phyloP scores from a whole-genome alignment of 2,329 filamentous ascomycete genomes.

The Aspergillus spinulosporus region DNA sequence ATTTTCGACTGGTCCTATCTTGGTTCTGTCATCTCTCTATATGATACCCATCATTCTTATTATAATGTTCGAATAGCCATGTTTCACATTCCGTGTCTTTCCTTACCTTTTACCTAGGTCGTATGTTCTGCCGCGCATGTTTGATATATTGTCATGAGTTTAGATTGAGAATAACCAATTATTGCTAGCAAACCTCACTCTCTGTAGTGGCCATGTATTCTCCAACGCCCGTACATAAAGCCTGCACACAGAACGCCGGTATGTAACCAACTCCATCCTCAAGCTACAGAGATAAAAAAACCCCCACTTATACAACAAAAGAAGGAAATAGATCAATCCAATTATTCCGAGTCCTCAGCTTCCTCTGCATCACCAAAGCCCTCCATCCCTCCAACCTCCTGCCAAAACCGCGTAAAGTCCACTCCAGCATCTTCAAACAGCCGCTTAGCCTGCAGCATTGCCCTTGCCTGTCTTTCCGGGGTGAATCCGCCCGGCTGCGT shows the following conservation, averaged over 20 bases:
- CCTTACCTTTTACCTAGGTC: background rate
- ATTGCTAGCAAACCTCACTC: background rate
- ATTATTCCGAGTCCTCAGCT: slow-evolving; percentile 53
- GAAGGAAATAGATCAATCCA: slow-evolving; percentile 35
- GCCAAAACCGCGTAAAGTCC: slow-evolving; percentile 81
- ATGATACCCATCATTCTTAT: slow-evolving; percentile 23
- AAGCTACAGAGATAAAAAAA: background rate
- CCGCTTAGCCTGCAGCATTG: slow-evolving; percentile 71
- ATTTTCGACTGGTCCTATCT: slow-evolving; percentile 4
- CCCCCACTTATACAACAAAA: background rate
- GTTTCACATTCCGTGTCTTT: background rate
- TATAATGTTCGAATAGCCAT: background rate
- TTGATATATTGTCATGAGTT: background rate
- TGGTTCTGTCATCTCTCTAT: slow-evolving; percentile 15
- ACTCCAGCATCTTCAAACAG: slow-evolving; percentile 73
- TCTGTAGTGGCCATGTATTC: slow-evolving; percentile 2
- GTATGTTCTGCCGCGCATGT: background rate
- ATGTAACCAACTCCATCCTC: background rate
- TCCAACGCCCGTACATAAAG: background rate
- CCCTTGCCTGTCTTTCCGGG: slow-evolving; percentile 67
- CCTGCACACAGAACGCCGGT: background rate
- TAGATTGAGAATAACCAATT: background rate
- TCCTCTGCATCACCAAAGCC: slow-evolving; percentile 48
- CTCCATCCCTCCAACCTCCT: slow-evolving; percentile 64
- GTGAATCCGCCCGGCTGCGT: slow-evolving; percentile 77